Evolutionary conservation across 2,329 filamentous ascomycete genomes (phyloP).

Genomic region (Aspergillus pseudoglaucus): DNA sequence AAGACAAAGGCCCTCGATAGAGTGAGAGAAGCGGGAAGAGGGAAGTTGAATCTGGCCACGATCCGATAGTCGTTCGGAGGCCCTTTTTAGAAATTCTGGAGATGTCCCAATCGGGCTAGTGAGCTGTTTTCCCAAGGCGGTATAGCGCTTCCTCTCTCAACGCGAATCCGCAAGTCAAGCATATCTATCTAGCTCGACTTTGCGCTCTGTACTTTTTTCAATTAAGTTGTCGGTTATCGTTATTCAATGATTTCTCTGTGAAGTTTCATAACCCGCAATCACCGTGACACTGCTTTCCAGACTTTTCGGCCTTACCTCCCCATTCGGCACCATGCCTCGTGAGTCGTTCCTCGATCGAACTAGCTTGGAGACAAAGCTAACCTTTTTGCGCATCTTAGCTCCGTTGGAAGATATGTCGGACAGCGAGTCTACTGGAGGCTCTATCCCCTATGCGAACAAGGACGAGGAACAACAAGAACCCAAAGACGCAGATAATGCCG

Average conservation of each 20-base stretch:
- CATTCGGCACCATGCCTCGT: slow-evolving; percentile 34
- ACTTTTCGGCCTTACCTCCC: slow-evolving; percentile 17
- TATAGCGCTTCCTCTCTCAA: slow-evolving; percentile 26
- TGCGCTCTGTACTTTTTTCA: neutral
- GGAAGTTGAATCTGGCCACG: slow-evolving; percentile 18
- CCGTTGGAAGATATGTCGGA: slow-evolving; percentile 29
- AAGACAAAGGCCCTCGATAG: slow-evolving; percentile 5
- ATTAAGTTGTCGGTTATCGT: neutral
- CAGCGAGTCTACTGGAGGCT: slow-evolving; percentile 30
- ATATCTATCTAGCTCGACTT: neutral
- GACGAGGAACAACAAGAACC: slow-evolving; percentile 11
- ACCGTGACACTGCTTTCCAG: slow-evolving; percentile 27
- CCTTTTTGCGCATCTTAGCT: slow-evolving; percentile 14
- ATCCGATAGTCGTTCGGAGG: slow-evolving; percentile 11
- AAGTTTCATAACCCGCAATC: neutral
- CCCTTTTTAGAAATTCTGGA: slow-evolving; percentile 29
- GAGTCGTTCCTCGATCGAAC: slow-evolving; percentile 17
- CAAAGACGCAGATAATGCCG: slow-evolving; percentile 10
- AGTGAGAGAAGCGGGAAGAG: slow-evolving; percentile 10
- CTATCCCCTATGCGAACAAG: slow-evolving; percentile 32
- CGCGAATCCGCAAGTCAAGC: slow-evolving; percentile 16
- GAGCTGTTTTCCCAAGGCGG: slow-evolving; percentile 32
- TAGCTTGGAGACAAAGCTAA: slow-evolving; percentile 8
- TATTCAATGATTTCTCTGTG: neutral
- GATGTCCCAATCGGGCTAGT: slow-evolving; percentile 30